Conservation (phyloP, 208 protist species). For the Wallacemonas sp. region DNA sequence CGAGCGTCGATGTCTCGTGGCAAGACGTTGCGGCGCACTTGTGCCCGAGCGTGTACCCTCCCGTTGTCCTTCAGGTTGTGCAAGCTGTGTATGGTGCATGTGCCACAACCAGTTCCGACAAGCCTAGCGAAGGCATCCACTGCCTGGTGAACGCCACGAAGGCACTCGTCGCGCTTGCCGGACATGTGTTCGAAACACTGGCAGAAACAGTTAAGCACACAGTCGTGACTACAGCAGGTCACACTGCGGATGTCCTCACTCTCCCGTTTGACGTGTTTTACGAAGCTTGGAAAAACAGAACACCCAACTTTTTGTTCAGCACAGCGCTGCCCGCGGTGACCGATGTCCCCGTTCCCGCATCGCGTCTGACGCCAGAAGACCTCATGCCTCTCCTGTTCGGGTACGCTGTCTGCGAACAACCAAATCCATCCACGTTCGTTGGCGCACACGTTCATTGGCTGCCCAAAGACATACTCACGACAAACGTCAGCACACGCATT, state of each 20-base stretch:
- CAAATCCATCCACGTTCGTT: constrained; percentile 1
- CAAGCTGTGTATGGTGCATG: constrained; percentile 53
- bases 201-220: neutral
- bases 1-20: constrained; percentile 21
- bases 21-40: constrained; percentile 24
- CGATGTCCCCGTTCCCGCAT: neutral
- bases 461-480: constrained; percentile 35
- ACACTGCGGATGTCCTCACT: constrained; percentile 1
- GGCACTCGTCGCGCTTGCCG: constrained; percentile 46
- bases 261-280: constrained; percentile 41
- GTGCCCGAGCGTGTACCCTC: constrained; percentile 56
- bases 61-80: constrained; percentile 47
- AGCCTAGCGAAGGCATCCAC: neutral
- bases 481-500: constrained; percentile 35
- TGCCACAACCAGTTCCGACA: neutral
- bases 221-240: neutral
- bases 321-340: constrained; percentile 11
- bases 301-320: constrained; percentile 33
- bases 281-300: constrained; percentile 23
- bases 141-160: constrained; percentile 20
- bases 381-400: constrained; percentile 38
- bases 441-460: constrained; percentile 39
- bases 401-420: constrained; percentile 23
- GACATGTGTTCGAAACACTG: constrained; percentile 29
- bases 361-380: neutral